phyloP scores from a whole-genome alignment of 371 early-diverging fungal genomes.

The Batkoa obscura region DNA sequence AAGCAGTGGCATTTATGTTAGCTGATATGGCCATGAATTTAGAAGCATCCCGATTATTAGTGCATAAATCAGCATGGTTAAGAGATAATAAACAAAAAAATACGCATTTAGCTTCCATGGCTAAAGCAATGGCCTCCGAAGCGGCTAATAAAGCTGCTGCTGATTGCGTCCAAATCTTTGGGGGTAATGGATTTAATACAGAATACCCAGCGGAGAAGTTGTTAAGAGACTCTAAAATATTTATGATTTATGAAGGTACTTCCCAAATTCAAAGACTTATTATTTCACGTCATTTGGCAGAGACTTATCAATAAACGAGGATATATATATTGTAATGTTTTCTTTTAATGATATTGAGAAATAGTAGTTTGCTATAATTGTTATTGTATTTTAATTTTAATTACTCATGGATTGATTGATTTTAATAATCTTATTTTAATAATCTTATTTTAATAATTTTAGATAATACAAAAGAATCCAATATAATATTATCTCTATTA shows the following conservation, averaged over 20 bases:
- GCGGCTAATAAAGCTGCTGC: slow-evolving; percentile 89
- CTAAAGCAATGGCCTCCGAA: slow-evolving; percentile 84
- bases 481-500: too few species aligned
- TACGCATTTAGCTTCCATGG: slow-evolving; percentile 88
- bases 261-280: slow-evolving; percentile 86
- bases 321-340: too few species aligned
- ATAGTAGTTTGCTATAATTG: too few species aligned
- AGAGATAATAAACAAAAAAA: slow-evolving; percentile 70
- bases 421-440: too few species aligned
- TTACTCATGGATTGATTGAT: too few species aligned
- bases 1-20: slow-evolving; percentile 87
- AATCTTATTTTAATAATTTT: too few species aligned
- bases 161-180: slow-evolving; percentile 93
- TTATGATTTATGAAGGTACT: slow-evolving; percentile 94
- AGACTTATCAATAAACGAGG: slow-evolving; percentile 10
- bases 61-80: slow-evolving; percentile 65
- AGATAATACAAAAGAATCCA: too few species aligned
- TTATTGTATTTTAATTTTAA: too few species aligned
- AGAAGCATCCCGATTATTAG: slow-evolving; percentile 76
- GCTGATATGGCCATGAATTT: slow-evolving; percentile 90
- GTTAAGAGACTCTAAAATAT: slow-evolving; percentile 83
- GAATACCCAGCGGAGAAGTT: slow-evolving; percentile 81
- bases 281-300: slow-evolving; percentile 54
- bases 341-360: too few species aligned
- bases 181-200: slow-evolving; percentile 86